phyloP scores from a whole-genome alignment of 495 filamentous ascomycete species.

The Glutinoglossum americanum region DNA sequence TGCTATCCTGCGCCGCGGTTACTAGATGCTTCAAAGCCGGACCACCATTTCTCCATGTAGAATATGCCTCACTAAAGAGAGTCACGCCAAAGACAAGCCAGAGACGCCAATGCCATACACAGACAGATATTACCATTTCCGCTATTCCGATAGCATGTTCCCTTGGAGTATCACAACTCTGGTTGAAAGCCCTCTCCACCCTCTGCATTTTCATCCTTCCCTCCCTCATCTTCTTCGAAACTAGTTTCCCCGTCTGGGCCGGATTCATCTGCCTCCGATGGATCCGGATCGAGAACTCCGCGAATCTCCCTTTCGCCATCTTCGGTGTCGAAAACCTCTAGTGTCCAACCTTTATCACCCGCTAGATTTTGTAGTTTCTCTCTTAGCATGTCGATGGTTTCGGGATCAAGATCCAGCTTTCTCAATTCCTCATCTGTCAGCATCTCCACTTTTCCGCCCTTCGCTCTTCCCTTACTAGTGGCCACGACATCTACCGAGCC shows the following conservation, averaged over 20 bases:
- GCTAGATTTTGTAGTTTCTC: conserved; percentile 31
- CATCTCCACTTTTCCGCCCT: conserved; percentile 31
- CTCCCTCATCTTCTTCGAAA: not conserved
- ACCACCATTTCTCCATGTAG: not conserved
- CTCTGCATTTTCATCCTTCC: not conserved
- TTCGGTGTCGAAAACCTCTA: conserved; percentile 25
- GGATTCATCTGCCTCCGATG: conserved; percentile 9
- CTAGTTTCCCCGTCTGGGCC: not conserved
- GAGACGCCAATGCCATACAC: not conserved
- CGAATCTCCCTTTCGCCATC: conserved; percentile 20
- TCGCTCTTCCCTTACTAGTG: conserved; percentile 22
- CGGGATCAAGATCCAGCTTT: conserved; percentile 45
- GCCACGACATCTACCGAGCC: conserved; percentile 12
- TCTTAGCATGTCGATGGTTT: conserved; percentile 40
- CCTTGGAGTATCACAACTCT: conserved; percentile 2
- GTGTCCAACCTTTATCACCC: conserved; percentile 32
- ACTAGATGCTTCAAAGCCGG: not conserved
- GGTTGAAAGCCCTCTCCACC: not conserved
- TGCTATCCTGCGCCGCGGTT: not conserved
- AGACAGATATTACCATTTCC: not conserved
- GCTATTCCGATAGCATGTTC: not conserved
- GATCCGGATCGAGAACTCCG: conserved; percentile 18
- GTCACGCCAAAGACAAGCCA: too few relatives aligned
- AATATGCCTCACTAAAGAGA: too few relatives aligned
- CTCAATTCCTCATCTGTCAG: conserved; percentile 39